phyloP scores from a whole-genome alignment of 441 rosid genomes.

The Adansonia grandidieri region DNA sequence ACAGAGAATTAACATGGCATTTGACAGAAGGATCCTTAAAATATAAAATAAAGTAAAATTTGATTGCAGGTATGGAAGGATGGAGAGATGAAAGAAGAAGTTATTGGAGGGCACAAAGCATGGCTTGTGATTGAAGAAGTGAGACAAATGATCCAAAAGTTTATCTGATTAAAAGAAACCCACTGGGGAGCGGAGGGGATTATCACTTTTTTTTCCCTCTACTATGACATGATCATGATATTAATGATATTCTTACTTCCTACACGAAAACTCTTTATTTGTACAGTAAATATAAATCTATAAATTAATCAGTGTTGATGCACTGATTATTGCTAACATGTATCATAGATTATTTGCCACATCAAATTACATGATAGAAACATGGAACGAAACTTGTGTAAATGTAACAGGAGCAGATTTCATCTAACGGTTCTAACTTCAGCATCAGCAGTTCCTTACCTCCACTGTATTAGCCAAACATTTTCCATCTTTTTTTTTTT shows the following conservation, averaged over 20 bases:
- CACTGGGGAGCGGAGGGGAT: background rate
- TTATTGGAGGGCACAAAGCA: constrained; percentile 83
- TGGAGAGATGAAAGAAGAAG: constrained; percentile 87
- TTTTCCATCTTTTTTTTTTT: too few relatives aligned
- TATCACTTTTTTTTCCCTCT: background rate
- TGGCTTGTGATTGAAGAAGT: constrained; percentile 89
- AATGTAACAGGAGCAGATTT: too few relatives aligned
- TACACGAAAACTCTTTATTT: background rate
- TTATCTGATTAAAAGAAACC: background rate
- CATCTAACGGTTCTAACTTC: too few relatives aligned
- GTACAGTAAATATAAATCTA: background rate
- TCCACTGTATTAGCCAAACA: too few relatives aligned
- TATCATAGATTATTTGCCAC: too few relatives aligned
- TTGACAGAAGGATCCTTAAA: background rate
- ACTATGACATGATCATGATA: background rate
- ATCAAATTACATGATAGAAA: too few relatives aligned
- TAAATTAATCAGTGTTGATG: background rate
- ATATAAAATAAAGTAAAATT: too few relatives aligned
- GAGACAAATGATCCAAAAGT: constrained; percentile 64
- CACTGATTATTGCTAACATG: background rate
- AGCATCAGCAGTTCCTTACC: too few relatives aligned
- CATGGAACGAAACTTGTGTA: background rate
- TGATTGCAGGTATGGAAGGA: constrained; percentile 81
- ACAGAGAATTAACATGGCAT: background rate
- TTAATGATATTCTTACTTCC: background rate